phyloP scores from a whole-genome alignment of 2,329 filamentous ascomycete genomes.

The Didymella sp. region DNA sequence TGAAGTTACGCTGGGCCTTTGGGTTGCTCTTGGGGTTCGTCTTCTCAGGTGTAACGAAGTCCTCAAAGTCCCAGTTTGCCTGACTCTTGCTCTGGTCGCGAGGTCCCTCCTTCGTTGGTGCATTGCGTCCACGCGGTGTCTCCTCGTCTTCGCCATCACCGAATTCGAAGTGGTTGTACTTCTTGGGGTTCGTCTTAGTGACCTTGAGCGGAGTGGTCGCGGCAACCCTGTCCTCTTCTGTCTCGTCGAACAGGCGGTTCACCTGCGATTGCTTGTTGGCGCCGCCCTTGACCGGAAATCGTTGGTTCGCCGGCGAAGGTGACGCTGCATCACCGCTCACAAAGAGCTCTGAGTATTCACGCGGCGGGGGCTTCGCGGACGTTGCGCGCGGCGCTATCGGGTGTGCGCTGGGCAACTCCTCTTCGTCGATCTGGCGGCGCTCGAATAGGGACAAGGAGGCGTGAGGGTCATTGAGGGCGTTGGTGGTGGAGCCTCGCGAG shows the following conservation, averaged over 20 bases:
- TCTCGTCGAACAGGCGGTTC: constrained; percentile 64
- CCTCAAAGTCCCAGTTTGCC: constrained; percentile 85
- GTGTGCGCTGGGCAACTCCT: constrained; percentile 54
- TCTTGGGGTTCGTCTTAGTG: constrained; percentile 74
- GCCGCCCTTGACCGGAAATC: constrained; percentile 53
- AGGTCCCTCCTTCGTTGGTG: constrained; percentile 32
- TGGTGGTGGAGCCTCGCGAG: constrained; percentile 49
- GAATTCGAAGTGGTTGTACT: constrained; percentile 87
- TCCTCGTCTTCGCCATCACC: constrained; percentile 64
- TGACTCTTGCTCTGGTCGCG: constrained; percentile 62
- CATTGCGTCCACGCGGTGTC: constrained; percentile 42
- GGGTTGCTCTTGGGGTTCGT: constrained; percentile 67
- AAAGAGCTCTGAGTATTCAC: constrained; percentile 74
- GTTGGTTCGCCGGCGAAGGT: constrained; percentile 52
- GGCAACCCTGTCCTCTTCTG: constrained; percentile 53
- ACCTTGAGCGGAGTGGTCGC: constrained; percentile 47
- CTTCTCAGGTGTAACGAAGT: constrained; percentile 86
- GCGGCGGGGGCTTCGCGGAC: constrained; percentile 73
- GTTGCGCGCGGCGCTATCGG: constrained; percentile 66
- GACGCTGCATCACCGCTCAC: constrained; percentile 56
- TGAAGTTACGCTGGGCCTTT: constrained; percentile 76
- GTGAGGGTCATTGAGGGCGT: constrained; percentile 58
- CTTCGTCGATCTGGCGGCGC: constrained; percentile 68
- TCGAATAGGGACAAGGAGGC: constrained; percentile 78
- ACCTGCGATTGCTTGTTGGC: constrained; percentile 59